Conservation (phyloP, 305 asterid genomes). For the Fraxinus floribunda region DNA sequence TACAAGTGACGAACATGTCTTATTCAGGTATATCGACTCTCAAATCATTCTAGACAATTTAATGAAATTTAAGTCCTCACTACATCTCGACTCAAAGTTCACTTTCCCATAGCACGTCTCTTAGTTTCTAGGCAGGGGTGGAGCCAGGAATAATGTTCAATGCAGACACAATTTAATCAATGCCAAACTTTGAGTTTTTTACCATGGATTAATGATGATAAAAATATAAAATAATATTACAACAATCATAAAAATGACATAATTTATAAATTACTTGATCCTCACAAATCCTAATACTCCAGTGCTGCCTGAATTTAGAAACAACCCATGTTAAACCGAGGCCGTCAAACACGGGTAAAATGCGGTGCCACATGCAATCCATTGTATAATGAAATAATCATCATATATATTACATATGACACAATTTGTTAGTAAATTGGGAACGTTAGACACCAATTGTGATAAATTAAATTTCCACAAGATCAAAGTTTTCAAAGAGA, state of each 20-base stretch:
- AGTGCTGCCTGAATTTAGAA: background rate
- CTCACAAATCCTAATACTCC: background rate
- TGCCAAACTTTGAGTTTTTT: too few relatives aligned
- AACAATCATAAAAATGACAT: too few relatives aligned
- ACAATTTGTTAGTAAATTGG: too few relatives aligned
- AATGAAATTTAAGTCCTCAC: background rate
- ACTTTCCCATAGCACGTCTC: background rate
- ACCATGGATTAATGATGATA: too few relatives aligned
- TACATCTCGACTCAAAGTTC: background rate
- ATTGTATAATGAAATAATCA: conserved; percentile 28
- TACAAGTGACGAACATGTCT: background rate
- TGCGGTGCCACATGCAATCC: conserved; percentile 85
- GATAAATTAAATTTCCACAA: too few relatives aligned
- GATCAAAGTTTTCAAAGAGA: too few relatives aligned
- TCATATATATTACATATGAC: too few relatives aligned
- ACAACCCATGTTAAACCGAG: conserved; percentile 38
- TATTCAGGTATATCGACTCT: background rate
- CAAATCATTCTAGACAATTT: background rate
- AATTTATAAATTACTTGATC: too few relatives aligned
- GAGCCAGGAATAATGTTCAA: too few relatives aligned
- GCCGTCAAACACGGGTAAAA: conserved; percentile 90
- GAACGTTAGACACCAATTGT: too few relatives aligned
- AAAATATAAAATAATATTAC: too few relatives aligned
- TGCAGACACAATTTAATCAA: too few relatives aligned
- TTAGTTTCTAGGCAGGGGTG: background rate